Percentiles rank a stretch among this genome's conserved stretches.
Conservation (phyloP, 2,329 filamentous ascomycete species). For the Diaporthe sp. region DNA sequence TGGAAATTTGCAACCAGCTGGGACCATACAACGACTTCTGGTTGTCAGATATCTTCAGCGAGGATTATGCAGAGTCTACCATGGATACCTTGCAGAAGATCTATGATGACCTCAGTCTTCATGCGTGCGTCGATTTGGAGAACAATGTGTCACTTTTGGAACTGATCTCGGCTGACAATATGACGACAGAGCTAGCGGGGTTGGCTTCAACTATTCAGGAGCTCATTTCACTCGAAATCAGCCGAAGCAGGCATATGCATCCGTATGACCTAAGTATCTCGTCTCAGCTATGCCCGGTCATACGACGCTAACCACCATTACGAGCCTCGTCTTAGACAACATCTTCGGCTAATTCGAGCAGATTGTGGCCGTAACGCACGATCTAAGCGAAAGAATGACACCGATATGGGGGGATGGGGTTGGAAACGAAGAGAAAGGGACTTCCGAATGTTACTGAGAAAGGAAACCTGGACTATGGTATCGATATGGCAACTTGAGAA, state of each 20-base stretch:
- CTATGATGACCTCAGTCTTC: background rate
- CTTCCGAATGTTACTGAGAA: background rate
- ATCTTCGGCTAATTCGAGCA: background rate
- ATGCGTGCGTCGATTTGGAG: background rate
- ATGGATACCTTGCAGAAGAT: background rate
- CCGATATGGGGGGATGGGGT: no score
- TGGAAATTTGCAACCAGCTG: background rate
- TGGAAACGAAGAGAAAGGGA: no score
- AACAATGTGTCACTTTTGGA: background rate
- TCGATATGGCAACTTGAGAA: background rate
- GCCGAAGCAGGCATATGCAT: background rate
- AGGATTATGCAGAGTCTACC: background rate
- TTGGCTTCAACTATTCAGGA: background rate
- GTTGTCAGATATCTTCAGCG: background rate
- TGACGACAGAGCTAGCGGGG: background rate
- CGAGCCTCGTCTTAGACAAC: background rate
- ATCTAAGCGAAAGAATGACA: background rate
- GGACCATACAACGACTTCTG: background rate
- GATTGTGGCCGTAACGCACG: background rate
- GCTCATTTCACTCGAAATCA: background rate
- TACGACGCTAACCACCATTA: background rate
- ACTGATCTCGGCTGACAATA: background rate
- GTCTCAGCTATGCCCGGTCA: background rate
- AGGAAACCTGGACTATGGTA: background rate
- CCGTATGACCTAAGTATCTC: background rate